Percentiles rank a stretch among this genome's conserved stretches.
Conservation (phyloP, 345 rosid species). For the Citrus cavaleriei region DNA sequence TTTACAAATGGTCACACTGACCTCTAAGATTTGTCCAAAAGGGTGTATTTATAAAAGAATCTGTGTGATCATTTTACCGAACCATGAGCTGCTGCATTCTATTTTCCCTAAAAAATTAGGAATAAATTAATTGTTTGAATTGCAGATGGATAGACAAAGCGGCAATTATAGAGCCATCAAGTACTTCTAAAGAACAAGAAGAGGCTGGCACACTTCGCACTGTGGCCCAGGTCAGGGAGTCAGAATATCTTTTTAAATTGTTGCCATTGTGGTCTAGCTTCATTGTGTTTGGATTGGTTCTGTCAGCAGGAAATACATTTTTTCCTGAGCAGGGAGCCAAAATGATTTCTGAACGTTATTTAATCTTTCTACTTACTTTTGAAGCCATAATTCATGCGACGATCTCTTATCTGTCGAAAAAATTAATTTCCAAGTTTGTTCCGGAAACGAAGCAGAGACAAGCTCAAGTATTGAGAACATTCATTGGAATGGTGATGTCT, state of each 20-base stretch:
- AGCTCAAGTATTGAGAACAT: not conserved
- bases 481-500: not conserved
- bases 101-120: no score
- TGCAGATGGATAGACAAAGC: not conserved
- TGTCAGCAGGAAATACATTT: not conserved
- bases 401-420: not conserved
- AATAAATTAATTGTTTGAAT: not conserved
- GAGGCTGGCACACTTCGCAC: not conserved
- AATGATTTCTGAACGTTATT: not conserved
- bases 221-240: not conserved
- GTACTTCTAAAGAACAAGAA: not conserved
- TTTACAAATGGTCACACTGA: no score
- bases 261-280: slow-evolving; percentile 9
- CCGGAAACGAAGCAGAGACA: not conserved
- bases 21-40: no score
- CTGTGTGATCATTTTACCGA: no score
- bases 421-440: not conserved
- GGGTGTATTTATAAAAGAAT: no score
- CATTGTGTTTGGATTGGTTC: not conserved
- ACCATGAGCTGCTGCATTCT: no score
- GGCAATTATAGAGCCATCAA: not conserved
- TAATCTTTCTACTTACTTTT: not conserved
- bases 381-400: not conserved
- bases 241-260: not conserved
- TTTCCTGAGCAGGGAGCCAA: not conserved